Base-by-base conservation (phyloP, 306 rosid species). In the Sophora flavescens region DNA sequence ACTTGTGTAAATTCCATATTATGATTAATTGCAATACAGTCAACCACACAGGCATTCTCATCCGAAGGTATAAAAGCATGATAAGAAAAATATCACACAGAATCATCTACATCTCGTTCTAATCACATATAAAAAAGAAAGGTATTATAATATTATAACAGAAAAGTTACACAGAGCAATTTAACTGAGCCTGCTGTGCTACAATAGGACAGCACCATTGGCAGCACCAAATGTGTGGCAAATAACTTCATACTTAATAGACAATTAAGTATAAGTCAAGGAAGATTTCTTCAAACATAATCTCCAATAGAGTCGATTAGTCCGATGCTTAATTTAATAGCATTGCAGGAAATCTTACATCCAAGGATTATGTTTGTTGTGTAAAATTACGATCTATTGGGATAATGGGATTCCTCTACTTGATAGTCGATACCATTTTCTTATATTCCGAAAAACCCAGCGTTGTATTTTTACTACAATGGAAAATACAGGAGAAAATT, bases 1-100 rank as follows among this genome's bases (percentile, higher is more conserved):
- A 71, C 60, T 11, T 39, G 1, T 30, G 44, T n/a, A 72, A 33
- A 54, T 32, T 63, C 36, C 50, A 28, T 39, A 22, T 15, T 39
- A 22, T 15, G 30, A 22, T 11, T 30, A 53, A 54, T 16, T 16
- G 32, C 48, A 44, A 13, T 41, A 8, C 3, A 32, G 41, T 28
- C 22, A 62, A 39, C 39, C 61, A 75, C 39, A 63, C 3, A 16
- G 48, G 12, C 72, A 70, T 53, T 63, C 52, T 70, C 48, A 26
- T 39, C 30, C 59, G 4, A 13, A 10, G 68, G 53, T 12, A 53
- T 66, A 60, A 11, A 45, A 7, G 41, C 3, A 26, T 26, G 47
- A 51, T 28, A 13, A 71, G 28, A 36, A 35, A 32, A 54, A 28
- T 8, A 41, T 61, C 15, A 36, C 28, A 50, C 22, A 53, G 8